Evolutionary conservation across 2,329 filamentous ascomycete species (phyloP), one percentile per base, ranked within the genome.

Genomic region (Fusarium proliferatum): DNA sequence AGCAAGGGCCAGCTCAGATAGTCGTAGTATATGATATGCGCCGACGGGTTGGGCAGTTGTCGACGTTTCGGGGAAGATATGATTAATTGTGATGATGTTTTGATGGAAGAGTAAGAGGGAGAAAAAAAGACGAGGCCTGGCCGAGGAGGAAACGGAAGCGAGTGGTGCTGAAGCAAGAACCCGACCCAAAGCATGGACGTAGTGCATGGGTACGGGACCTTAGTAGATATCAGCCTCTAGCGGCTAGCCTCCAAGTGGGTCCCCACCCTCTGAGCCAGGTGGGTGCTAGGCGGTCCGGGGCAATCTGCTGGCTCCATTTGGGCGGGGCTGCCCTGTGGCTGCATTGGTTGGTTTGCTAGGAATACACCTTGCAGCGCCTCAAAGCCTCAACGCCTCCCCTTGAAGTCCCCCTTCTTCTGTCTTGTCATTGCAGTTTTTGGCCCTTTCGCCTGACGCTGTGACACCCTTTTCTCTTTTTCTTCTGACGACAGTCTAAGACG

Each of bases 41-140:
- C 42, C 56, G 42, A 28, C 34, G 61, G 59, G 43, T 55, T 65
- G 71, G 52, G 51, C 56, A 33, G 56, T 56, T 34, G 61, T 74
- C 60, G 71, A 77, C 71, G 68, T 65, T 65, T 60, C 64, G 38
- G 64, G 70, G 60, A 63, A 56, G 67, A 61, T 53, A 67, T 59
- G 70, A 63, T 66, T 67, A 65, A 39, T 63, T 72, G 72, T 59
- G 67, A 72, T 67, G 75, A 61, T 77, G 77, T 77, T 78, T 77
- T 76, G 67, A 70, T 76, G 72, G 75, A 76, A 77, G 73, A 67
- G 70, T 76, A 71, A 77, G 77, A 73, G 75, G 71, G 74, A 72
- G 73, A 76, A 77, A 78, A 77, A 75, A 73, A 70, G 72, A 75
- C 26, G 70, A 74, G 73, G 74, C 66, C 67, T 63, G 63, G 67